Conservation (phyloP, 176 grass and related monocot genomes). For the Lolium multiflorum region DNA sequence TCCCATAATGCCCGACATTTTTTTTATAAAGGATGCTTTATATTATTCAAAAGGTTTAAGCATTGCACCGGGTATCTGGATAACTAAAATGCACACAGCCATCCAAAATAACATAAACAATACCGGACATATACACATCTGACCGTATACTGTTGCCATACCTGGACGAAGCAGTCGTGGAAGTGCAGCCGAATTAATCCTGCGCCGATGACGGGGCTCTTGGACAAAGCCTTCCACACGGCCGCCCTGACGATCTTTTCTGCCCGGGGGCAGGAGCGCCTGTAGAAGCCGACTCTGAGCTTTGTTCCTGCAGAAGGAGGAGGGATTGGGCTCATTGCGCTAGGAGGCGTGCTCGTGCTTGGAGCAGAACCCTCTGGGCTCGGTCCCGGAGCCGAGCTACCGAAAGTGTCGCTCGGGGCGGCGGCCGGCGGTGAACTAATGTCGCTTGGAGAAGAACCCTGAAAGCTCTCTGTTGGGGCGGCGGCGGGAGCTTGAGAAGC, state of each 20-base stretch:
- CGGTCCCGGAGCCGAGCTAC: not conserved
- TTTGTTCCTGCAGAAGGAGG: not conserved
- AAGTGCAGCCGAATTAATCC: constrained; percentile 54
- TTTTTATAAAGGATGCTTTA: too few species aligned
- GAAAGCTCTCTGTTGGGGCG: too few species aligned
- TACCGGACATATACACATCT: too few species aligned
- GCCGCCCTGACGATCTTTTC: constrained; percentile 3
- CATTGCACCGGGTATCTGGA: not conserved
- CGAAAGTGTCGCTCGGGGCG: too few species aligned
- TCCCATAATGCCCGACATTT: too few species aligned
- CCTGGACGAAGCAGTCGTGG: constrained; percentile 64
- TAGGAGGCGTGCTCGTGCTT: too few species aligned
- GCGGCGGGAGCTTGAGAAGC: not conserved
- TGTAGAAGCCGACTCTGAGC: constrained; percentile 44
- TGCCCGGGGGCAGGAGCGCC: constrained; percentile 30
- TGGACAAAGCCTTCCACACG: not conserved
- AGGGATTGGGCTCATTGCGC: too few species aligned
- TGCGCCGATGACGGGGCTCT: constrained; percentile 30
- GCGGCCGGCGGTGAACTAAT: too few species aligned
- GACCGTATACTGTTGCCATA: not conserved
- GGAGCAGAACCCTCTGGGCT: not conserved
- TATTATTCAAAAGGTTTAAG: not conserved
- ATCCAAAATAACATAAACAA: too few species aligned
- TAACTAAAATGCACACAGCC: too few species aligned
- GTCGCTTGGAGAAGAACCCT: too few species aligned